A percentile compares a stretch with the other conserved stretches of the same genome.
These are phyloP conservation scores for Postia placenta DNA, from an alignment of 768 basidiomycete genomes.

Conservation along the genomic window DNA sequence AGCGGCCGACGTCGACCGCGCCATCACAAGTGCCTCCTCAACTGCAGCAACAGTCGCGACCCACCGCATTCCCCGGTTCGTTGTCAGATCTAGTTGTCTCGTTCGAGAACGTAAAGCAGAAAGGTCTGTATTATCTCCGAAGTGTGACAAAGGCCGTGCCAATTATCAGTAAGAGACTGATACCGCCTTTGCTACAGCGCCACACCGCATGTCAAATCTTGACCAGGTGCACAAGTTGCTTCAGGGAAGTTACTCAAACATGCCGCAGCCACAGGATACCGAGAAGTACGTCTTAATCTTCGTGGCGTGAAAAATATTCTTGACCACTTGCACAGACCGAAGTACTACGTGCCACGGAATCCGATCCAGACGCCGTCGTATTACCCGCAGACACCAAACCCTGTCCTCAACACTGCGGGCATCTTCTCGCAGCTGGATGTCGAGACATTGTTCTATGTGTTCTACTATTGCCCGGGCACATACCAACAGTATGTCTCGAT, in stretches of 20 bases:
- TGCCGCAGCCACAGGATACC: slow-evolving; percentile 90
- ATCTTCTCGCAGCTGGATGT: slow-evolving; percentile 91
- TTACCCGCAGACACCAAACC: slow-evolving; percentile 87
- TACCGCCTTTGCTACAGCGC: slow-evolving; percentile 34
- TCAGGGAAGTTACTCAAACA: slow-evolving; percentile 83
- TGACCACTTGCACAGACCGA: slow-evolving; percentile 53
- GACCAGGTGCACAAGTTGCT: slow-evolving; percentile 90
- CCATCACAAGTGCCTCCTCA: slow-evolving; percentile 36
- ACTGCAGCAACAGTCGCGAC: slow-evolving; percentile 31
- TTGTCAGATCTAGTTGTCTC: slow-evolving; percentile 90
- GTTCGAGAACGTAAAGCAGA: slow-evolving; percentile 95
- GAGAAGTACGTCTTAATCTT: slow-evolving; percentile 63
- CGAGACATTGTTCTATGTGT: slow-evolving; percentile 97
- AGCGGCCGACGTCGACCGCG: slow-evolving; percentile 46
- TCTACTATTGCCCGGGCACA: slow-evolving; percentile 96
- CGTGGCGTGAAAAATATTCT: neutral
- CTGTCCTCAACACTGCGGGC: slow-evolving; percentile 72
- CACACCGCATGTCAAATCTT: slow-evolving; percentile 81
- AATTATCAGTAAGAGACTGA: neutral
- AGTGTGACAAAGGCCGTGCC: neutral
- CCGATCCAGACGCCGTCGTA: slow-evolving; percentile 88
- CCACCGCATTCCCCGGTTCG: slow-evolving; percentile 68
- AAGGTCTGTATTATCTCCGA: slow-evolving; percentile 48
- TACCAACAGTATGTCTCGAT: slow-evolving; percentile 81
- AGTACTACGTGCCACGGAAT: slow-evolving; percentile 93